phyloP scores from a whole-genome alignment of 2,329 filamentous ascomycete species.

The Phialophora verrucosa region DNA sequence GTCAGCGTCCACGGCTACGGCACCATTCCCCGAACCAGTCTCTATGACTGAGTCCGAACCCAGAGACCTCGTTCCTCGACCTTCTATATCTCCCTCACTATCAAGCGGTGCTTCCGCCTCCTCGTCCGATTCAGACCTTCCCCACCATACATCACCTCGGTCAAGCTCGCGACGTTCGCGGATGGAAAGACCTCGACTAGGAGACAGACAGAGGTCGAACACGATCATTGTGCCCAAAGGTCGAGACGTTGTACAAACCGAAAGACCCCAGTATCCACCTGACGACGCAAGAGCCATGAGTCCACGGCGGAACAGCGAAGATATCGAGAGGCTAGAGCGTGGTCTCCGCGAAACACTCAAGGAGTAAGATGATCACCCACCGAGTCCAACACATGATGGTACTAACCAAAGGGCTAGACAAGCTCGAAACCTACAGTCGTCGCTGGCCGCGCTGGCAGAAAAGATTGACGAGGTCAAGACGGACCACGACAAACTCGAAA shows the following conservation, averaged over 20 bases:
- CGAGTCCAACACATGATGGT: neutral
- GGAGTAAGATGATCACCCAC: constrained; percentile 57
- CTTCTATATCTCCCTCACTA: constrained; percentile 33
- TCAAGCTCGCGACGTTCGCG: constrained; percentile 55
- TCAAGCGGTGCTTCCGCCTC: constrained; percentile 48
- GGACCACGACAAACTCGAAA: constrained; percentile 95
- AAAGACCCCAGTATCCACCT: constrained; percentile 77
- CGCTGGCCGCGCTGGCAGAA: constrained; percentile 85
- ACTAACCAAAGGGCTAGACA: constrained; percentile 63
- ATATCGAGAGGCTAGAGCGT: constrained; percentile 84
- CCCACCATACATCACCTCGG: constrained; percentile 56
- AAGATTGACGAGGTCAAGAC: constrained; percentile 92
- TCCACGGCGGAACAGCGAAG: constrained; percentile 85
- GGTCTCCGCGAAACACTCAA: constrained; percentile 72
- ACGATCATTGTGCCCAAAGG: constrained; percentile 83
- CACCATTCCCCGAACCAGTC: constrained; percentile 24
- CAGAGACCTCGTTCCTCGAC: constrained; percentile 14
- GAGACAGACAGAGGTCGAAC: constrained; percentile 77
- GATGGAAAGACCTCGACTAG: constrained; percentile 68
- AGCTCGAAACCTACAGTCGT: constrained; percentile 85
- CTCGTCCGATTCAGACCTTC: constrained; percentile 55
- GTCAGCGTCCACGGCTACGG: constrained; percentile 32
- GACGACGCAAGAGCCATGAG: constrained; percentile 95
- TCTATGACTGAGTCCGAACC: constrained; percentile 26
- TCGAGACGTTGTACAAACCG: constrained; percentile 72